A percentile compares a stretch with the other conserved stretches of the same genome.
These are phyloP conservation scores for Juncus effusus DNA, from an alignment of 176 grass and related monocot species.

Conservation along the genomic window DNA sequence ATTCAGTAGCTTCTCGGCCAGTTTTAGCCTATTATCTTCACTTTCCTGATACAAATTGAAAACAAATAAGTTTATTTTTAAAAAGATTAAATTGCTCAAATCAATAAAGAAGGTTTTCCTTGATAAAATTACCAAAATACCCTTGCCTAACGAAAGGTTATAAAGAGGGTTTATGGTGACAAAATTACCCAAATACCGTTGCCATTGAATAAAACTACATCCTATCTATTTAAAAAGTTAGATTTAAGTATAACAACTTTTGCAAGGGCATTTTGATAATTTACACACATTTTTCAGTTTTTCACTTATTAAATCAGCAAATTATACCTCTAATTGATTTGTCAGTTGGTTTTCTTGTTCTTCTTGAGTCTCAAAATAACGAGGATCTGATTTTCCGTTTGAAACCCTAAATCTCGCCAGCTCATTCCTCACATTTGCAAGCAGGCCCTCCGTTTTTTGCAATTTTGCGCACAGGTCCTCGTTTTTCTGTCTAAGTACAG, in stretches of 20 bases:
- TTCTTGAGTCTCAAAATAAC: conserved; percentile 32
- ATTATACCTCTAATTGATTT: conserved; percentile 53
- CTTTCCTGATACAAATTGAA: conserved; percentile 56
- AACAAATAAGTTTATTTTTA: conserved; percentile 18
- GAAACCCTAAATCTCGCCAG: conserved; percentile 59
- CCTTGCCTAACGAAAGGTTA: too few relatives aligned
- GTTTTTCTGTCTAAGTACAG: conserved; percentile 51
- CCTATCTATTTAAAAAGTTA: too few relatives aligned
- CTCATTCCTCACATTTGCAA: conserved; percentile 64
- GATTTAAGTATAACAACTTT: background rate
- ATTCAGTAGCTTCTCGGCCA: conserved; percentile 53
- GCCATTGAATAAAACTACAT: too few relatives aligned
- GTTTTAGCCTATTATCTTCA: conserved; percentile 53
- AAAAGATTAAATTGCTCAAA: background rate
- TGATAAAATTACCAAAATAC: too few relatives aligned
- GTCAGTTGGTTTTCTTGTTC: conserved; percentile 66
- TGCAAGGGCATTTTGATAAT: background rate
- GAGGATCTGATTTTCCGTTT: conserved; percentile 42
- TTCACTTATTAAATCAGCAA: background rate
- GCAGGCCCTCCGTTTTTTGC: conserved; percentile 41
- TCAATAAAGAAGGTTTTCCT: background rate
- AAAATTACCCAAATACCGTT: too few relatives aligned
- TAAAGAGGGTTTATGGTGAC: too few relatives aligned
- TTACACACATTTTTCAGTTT: background rate
- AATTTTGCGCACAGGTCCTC: conserved; percentile 65